Conservation (phyloP, 2,329 filamentous ascomycete species). For the Aureobasidium sp. region DNA sequence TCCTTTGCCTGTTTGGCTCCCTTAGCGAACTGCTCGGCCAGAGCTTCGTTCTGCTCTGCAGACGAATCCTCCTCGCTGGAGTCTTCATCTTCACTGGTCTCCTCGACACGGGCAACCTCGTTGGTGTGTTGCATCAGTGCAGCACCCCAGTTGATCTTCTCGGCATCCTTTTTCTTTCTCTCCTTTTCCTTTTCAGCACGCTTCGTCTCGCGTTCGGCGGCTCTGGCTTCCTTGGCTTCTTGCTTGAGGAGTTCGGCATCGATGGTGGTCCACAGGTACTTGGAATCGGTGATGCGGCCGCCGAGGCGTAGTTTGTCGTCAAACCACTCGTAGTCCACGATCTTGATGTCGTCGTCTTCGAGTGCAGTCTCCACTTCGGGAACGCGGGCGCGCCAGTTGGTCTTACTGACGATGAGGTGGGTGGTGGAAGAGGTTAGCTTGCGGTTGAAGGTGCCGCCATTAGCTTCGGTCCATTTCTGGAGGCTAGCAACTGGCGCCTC, state of each 20-base stretch:
- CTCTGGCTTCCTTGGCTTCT: slow-evolving; percentile 26
- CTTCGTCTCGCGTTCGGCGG: slow-evolving; percentile 22
- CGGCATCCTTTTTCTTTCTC: slow-evolving; percentile 25
- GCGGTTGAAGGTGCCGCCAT: slow-evolving; percentile 51
- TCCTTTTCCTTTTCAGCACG: slow-evolving; percentile 18
- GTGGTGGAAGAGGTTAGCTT: slow-evolving; percentile 52
- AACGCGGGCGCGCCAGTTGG: slow-evolving; percentile 45
- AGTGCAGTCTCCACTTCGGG: slow-evolving; percentile 5
- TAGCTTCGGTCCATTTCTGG: slow-evolving; percentile 55
- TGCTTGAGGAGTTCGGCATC: slow-evolving; percentile 20
- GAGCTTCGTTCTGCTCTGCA: not conserved
- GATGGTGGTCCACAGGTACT: slow-evolving; percentile 27
- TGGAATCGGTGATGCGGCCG: slow-evolving; percentile 26
- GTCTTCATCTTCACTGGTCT: not conserved
- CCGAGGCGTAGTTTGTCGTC: slow-evolving; percentile 39
- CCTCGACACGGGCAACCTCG: not conserved
- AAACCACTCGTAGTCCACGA: slow-evolving; percentile 39
- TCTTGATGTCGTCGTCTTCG: slow-evolving; percentile 19
- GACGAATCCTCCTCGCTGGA: not conserved
- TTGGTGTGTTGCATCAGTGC: slow-evolving; percentile 11
- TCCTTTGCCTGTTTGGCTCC: slow-evolving; percentile 22
- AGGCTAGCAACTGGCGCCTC: slow-evolving; percentile 37
- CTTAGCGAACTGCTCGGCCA: slow-evolving; percentile 19
- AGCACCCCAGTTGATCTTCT: slow-evolving; percentile 19
- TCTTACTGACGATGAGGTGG: slow-evolving; percentile 60